Percentiles rank a stretch among this genome's conserved stretches.
Evolutionary conservation across 805 yeast genomes (phyloP).

Genomic region (Wickerhamomyces canadensis): DNA sequence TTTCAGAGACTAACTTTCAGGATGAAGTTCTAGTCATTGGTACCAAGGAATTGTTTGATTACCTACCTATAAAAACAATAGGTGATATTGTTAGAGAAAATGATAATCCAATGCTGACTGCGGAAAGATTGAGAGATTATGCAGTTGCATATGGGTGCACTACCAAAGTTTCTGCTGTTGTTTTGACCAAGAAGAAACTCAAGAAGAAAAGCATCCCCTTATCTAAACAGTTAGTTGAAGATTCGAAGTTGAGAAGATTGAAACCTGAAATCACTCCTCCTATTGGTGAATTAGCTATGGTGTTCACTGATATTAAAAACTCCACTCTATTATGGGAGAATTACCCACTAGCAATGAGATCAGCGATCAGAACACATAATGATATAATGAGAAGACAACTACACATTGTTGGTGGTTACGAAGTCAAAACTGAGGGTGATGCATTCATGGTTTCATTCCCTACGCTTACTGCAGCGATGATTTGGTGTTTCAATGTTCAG

Average conservation of each 20-base stretch:
- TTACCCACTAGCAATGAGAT: slow-evolving; percentile 89
- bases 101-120: slow-evolving; percentile 84
- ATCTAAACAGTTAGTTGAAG: slow-evolving; percentile 57
- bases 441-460: slow-evolving; percentile 98
- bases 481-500: slow-evolving; percentile 95
- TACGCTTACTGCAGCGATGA: slow-evolving; percentile 79
- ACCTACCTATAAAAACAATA: slow-evolving; percentile 74
- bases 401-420: slow-evolving; percentile 93
- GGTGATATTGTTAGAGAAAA: slow-evolving; percentile 84
- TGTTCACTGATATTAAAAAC: slow-evolving; percentile 93
- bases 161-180: slow-evolving; percentile 76
- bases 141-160: slow-evolving; percentile 89
- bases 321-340: slow-evolving; percentile 93
- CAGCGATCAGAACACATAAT: slow-evolving; percentile 93
- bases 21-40: slow-evolving; percentile 86
- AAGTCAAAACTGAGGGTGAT: slow-evolving; percentile 98
- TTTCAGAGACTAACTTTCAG: slow-evolving; percentile 54
- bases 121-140: slow-evolving; percentile 88
- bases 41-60: slow-evolving; percentile 81
- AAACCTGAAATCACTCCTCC: slow-evolving; percentile 95
- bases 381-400: slow-evolving; percentile 90
- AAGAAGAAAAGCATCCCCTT: slow-evolving; percentile 27
- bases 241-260: slow-evolving; percentile 72
- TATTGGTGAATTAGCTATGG: slow-evolving; percentile 89
- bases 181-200: slow-evolving; percentile 58